Evolutionary conservation across 305 asterid genomes (phyloP).

Genomic region (Fraxinus velutina): DNA sequence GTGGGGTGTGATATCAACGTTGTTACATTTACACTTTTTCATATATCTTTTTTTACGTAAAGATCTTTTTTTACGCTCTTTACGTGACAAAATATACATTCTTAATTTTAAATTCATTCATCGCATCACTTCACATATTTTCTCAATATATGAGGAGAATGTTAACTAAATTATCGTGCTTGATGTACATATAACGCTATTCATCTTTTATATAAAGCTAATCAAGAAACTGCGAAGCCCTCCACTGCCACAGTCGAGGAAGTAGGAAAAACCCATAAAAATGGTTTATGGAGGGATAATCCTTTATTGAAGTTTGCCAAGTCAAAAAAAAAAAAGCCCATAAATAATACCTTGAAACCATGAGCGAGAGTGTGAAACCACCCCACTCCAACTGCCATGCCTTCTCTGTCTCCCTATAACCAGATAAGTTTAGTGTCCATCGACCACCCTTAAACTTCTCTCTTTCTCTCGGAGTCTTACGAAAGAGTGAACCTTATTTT

Average conservation of each 20-base stretch:
- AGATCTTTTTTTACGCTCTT: no score
- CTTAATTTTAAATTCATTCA: no score
- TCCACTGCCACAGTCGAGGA: constrained; percentile 6
- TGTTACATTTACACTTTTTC: no score
- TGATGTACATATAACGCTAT: no score
- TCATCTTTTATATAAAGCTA: constrained; percentile 28
- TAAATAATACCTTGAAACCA: neutral
- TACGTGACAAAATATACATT: no score
- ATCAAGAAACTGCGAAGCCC: constrained; percentile 9
- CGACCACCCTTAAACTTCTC: constrained; percentile 37
- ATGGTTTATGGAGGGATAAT: constrained; percentile 24
- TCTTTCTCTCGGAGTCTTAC: constrained; percentile 20
- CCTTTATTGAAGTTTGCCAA: constrained; percentile 21
- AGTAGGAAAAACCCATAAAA: constrained; percentile 8
- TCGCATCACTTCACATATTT: no score
- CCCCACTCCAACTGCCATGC: constrained; percentile 18
- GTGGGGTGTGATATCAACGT: neutral
- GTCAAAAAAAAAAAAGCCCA: constrained; percentile 16
- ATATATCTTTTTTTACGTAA: no score
- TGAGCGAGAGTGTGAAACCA: constrained; percentile 41
- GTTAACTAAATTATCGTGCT: no score
- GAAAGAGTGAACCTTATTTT: constrained; percentile 25
- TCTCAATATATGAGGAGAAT: no score
- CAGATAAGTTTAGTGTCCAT: constrained; percentile 52
- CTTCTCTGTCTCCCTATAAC: constrained; percentile 33